These are phyloP conservation scores for Dalbergia cultrata DNA, from an alignment of 306 rosid genomes.

Conservation along the genomic window DNA sequence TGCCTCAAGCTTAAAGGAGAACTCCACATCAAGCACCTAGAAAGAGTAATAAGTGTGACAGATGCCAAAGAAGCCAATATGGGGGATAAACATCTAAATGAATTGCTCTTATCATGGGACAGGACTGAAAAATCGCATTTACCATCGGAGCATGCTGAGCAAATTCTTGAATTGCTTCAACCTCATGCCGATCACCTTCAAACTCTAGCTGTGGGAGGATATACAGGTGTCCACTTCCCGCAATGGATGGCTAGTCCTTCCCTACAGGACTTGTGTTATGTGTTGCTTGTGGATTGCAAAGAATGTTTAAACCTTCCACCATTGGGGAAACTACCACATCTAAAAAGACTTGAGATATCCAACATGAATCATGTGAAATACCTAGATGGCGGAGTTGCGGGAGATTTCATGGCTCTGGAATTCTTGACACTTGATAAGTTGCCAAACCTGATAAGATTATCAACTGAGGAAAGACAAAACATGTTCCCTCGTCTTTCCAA, in stretches of 20 bases:
- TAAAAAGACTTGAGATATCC: not conserved
- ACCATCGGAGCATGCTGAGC: not conserved
- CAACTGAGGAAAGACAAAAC: constrained; percentile 25
- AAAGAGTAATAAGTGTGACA: not conserved
- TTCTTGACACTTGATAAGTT: not conserved
- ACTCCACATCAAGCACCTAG: not conserved
- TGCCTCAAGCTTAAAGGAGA: not conserved
- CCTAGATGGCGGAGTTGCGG: not conserved
- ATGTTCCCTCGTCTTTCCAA: constrained; percentile 9
- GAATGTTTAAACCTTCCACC: not conserved
- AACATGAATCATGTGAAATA: not conserved
- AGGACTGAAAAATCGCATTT: not conserved
- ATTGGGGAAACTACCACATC: not conserved
- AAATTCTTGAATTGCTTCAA: constrained; percentile 21
- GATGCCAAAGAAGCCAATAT: constrained; percentile 14
- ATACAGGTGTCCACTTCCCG: not conserved
- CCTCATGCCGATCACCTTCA: constrained; percentile 17
- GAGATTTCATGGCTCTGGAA: constrained; percentile 38
- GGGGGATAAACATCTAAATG: not conserved
- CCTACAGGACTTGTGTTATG: not conserved
- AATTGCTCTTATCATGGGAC: not conserved
- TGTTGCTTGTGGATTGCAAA: not conserved
- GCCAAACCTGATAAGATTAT: constrained; percentile 41
- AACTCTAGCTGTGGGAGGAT: not conserved
- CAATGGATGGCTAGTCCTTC: constrained; percentile 26